phyloP scores from a whole-genome alignment of 371 early-diverging fungal species.

The Choanephora cucurbitarum region DNA sequence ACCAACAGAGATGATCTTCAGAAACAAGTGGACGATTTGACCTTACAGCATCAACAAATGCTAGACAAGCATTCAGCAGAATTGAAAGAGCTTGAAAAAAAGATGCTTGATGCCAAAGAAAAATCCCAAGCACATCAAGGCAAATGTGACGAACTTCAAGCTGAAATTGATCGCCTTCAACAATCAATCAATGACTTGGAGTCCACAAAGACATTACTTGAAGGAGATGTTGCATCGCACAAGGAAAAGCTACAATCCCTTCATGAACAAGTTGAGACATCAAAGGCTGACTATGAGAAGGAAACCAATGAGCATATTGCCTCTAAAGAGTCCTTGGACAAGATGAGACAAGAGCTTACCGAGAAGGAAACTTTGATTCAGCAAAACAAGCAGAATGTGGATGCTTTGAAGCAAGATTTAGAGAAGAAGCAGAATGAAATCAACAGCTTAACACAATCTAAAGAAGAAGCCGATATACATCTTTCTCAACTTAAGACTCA shows the following conservation, averaged over 20 bases:
- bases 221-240: neutral
- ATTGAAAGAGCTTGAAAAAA: constrained; percentile 1
- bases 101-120: constrained; percentile 3
- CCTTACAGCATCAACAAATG: neutral
- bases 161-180: neutral
- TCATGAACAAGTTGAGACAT: neutral
- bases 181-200: neutral
- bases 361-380: no score
- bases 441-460: constrained; percentile 1
- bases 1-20: neutral
- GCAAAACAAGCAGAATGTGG: no score
- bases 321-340: no score
- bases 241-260: neutral
- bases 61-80: neutral
- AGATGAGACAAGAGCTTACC: no score
- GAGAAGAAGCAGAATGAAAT: constrained; percentile 2
- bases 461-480: neutral
- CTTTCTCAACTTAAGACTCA: constrained; percentile 1
- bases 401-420: neutral
- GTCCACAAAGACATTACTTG: neutral
- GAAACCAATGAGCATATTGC: neutral
- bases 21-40: constrained; percentile 1
- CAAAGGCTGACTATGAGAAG: no score
- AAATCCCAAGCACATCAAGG: neutral
- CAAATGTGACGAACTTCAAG: constrained; percentile 1